Base-by-base conservation (phyloP, 2,329 filamentous ascomycete genomes). In the Clonostachys chloroleuca region DNA sequence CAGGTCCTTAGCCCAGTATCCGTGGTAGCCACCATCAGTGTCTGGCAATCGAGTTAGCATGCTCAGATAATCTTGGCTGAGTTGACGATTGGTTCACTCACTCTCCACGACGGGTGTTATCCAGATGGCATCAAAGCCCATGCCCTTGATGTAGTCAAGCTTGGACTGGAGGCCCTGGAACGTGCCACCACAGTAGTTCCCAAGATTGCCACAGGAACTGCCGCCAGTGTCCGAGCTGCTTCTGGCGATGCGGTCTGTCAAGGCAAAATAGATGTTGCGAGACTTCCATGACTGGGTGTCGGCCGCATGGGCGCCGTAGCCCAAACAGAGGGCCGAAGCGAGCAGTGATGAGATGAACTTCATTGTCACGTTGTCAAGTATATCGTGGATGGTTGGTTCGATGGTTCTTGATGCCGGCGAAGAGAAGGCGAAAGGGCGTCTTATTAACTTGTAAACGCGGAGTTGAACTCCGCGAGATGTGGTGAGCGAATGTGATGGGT, bases 111-210 rank as follows among this genome's bases (percentile, higher is more conserved):
- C 68, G 1, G 79, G 80, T 3, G 77, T 80, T 51, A 83, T 80
- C 75, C 77, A 77, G 44, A 81, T 65, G 39, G 78, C 78, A 47
- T 75, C 75, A 51, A 81, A 82, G 20, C 78, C 79, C 74, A 83
- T 78, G 43, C 72, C 72, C 56, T 80, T 70, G 58, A 85, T 84
- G 58, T 84, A 84, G 60, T 84, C 81, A 39, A 85, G 71, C 51
- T 79, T 72, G 50, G 77, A 71, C 53, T 75, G 70, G 33, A 86
- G 69, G 7, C 83, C 83, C 45, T 68, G 62, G 57, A 77, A 86
- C 1, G 77, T 80, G 14, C 83, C 83, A 39, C 80, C 80, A 53
- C 83, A 86, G 61, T 83, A 84, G 24, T 60, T 58, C 30, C 62
- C 55, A n/a, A 72, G 61, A 35, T 65, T 54, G 8, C 63, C 54